These are phyloP conservation scores for Cladosporium austrohemisphaericum DNA, from an alignment of 2,329 filamentous ascomycete species.

Conservation along the genomic window DNA sequence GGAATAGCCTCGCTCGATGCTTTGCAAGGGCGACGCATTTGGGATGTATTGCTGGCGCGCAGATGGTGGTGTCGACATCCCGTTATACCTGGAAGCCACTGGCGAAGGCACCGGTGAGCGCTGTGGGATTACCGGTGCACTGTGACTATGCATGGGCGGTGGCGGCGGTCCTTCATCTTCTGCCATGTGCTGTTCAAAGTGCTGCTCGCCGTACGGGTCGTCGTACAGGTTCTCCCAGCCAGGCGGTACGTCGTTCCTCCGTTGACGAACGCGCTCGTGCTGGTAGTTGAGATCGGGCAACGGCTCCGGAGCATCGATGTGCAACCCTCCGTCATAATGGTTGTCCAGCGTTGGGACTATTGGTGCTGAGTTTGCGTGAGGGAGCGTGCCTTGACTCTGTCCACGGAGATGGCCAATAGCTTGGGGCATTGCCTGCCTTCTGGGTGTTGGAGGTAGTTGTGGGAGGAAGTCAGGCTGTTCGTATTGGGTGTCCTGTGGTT, in stretches of 20 bases:
- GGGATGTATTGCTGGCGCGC: slow-evolving; percentile 27
- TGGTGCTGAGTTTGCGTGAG: slow-evolving; percentile 46
- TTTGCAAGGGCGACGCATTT: slow-evolving; percentile 29
- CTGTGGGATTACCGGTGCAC: slow-evolving; percentile 31
- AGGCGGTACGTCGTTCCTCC: slow-evolving; percentile 27
- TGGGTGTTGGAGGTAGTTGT: slow-evolving; percentile 28
- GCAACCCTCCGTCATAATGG: slow-evolving; percentile 23
- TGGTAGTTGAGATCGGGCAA: slow-evolving; percentile 34
- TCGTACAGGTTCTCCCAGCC: slow-evolving; percentile 29
- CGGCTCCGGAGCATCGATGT: slow-evolving; percentile 31
- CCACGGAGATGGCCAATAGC: slow-evolving; percentile 25
- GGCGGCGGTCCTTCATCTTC: slow-evolving; percentile 31
- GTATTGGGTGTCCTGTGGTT: slow-evolving; percentile 39
- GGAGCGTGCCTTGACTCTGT: slow-evolving; percentile 27
- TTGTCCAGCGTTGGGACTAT: slow-evolving; percentile 51
- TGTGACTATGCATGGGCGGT: slow-evolving; percentile 36
- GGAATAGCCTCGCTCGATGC: slow-evolving; percentile 28
- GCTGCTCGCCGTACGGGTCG: slow-evolving; percentile 19
- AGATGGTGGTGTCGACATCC: slow-evolving; percentile 21
- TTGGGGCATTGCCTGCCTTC: slow-evolving; percentile 3
- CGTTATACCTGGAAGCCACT: slow-evolving; percentile 18
- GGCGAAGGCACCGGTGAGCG: slow-evolving; percentile 21
- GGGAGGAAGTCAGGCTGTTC: slow-evolving; percentile 37
- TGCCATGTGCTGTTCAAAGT: slow-evolving; percentile 18
- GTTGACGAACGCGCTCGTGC: slow-evolving; percentile 23